Conservation (phyloP, 208 protist genomes). For the Crithidia sp. region DNA sequence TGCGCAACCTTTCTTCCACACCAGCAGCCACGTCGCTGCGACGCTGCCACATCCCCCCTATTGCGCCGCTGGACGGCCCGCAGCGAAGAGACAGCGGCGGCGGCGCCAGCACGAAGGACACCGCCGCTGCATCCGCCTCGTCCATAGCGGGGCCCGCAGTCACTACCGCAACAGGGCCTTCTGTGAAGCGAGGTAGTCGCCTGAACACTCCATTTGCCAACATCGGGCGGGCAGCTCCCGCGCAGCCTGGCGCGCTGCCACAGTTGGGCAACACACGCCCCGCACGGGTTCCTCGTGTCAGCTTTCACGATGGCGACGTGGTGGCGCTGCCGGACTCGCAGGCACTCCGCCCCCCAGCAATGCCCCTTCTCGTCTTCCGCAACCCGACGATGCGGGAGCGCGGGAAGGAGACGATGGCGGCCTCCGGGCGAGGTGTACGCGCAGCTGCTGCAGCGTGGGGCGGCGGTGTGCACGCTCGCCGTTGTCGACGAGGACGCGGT, state of each 20-base stretch:
- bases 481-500: slow-evolving; percentile 39
- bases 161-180: not conserved
- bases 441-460: slow-evolving; percentile 18
- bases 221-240: not conserved
- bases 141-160: too few relatives aligned
- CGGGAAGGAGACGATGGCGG: slow-evolving; percentile 27
- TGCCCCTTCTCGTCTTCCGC: slow-evolving; percentile 26
- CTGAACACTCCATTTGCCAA: slow-evolving; percentile 4
- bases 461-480: slow-evolving; percentile 22
- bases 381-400: slow-evolving; percentile 38
- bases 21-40: not conserved
- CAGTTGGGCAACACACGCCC: not conserved
- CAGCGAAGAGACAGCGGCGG: slow-evolving; percentile 1
- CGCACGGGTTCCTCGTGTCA: slow-evolving; percentile 11
- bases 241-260: not conserved
- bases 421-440: slow-evolving; percentile 18
- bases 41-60: not conserved
- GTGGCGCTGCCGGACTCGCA: slow-evolving; percentile 24
- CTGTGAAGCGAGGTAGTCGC: not conserved
- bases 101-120: too few relatives aligned
- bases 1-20: not conserved
- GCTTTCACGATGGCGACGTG: slow-evolving; percentile 30
- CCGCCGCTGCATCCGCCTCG: too few relatives aligned
- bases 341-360: slow-evolving; percentile 16
- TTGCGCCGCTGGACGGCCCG: slow-evolving; percentile 1